These are phyloP conservation scores for Myochromella boudieri DNA, from an alignment of 768 basidiomycete genomes.

Conservation along the genomic window DNA sequence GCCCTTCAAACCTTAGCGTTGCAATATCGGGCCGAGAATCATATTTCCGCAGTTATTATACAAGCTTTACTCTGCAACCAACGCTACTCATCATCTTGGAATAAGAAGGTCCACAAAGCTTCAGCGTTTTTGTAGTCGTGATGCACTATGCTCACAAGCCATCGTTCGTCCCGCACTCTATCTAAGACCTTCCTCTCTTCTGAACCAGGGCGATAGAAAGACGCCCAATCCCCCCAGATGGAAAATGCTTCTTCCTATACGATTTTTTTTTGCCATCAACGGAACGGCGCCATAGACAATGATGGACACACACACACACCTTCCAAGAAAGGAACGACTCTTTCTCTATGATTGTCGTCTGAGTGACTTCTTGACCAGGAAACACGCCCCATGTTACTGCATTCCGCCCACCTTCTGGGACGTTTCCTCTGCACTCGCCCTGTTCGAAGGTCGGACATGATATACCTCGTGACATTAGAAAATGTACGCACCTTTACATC, in stretches of 20 bases:
- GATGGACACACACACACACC: constrained; percentile 40
- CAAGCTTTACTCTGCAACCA: constrained; percentile 2
- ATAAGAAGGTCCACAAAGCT: constrained; percentile 85
- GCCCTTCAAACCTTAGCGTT: not conserved
- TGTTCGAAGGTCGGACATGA: constrained; percentile 22
- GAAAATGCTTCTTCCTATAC: constrained; percentile 91
- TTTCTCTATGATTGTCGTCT: constrained; percentile 94
- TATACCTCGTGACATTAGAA: too few species aligned
- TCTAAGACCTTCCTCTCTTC: constrained; percentile 74
- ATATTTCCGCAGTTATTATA: constrained; percentile 3
- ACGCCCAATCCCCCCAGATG: constrained; percentile 95
- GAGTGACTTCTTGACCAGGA: constrained; percentile 92
- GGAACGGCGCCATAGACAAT: not conserved
- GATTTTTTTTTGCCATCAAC: constrained; percentile 4
- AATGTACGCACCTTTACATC: constrained; percentile 71
- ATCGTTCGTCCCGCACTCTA: constrained; percentile 65
- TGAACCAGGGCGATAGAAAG: constrained; percentile 77
- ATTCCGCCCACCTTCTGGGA: constrained; percentile 77
- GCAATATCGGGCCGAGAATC: not conserved
- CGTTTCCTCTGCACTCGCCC: constrained; percentile 82
- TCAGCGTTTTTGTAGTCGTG: constrained; percentile 85
- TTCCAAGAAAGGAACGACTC: constrained; percentile 97
- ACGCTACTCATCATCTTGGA: constrained; percentile 27
- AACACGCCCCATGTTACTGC: constrained; percentile 99
- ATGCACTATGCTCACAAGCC: constrained; percentile 91